Base-by-base conservation (phyloP, 805 yeast species). In the Candida nemodendra region DNA sequence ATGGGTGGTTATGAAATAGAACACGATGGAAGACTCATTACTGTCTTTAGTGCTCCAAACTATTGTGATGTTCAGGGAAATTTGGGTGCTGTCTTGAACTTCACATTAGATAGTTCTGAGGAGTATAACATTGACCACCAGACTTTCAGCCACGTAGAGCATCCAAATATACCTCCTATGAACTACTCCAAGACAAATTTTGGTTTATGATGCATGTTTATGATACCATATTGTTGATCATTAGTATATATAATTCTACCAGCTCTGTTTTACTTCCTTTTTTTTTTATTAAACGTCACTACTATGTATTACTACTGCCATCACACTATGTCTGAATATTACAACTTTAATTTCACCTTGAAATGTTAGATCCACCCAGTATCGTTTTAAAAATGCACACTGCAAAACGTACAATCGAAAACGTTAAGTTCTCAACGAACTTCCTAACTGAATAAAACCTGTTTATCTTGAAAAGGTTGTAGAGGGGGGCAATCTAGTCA, bases 1-100 rank as follows among this genome's bases (percentile, higher is more conserved):
- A 83, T 84, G 84, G 82, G 74, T 5, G 99, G 99, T 32, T 88
- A 83, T 42, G 88, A 87, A 48, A 71, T 72, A 31, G 97, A 91
- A 57, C 99, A 93, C 56, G 73, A 84, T 41, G 95, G 95, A 9
- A 73, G 79, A 48, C 74, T 93, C 35, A 78, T 89, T 36, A 93
- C 99, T 0, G 95, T 93, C n/a, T 93, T 93, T 62, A 82, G 95
- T 62, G 99, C 99, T 0, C 99, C 99, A 24, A 91, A 93, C 61
- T 91, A 91, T 63, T 91, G 98, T 67, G 99, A 93, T 59, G 69
- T 82, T 12, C 89, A 87, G 38, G 95, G 95, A 11, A 93, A 93
- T 62, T 62, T 78, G 48, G 99, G 97, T 36, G 98, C 95, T 8
- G 84, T 84, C 39, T 82, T 93, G 43, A 84, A 89, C 54, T 74